phyloP scores from a whole-genome alignment of 306 rosid species.

The Cercis canadensis region DNA sequence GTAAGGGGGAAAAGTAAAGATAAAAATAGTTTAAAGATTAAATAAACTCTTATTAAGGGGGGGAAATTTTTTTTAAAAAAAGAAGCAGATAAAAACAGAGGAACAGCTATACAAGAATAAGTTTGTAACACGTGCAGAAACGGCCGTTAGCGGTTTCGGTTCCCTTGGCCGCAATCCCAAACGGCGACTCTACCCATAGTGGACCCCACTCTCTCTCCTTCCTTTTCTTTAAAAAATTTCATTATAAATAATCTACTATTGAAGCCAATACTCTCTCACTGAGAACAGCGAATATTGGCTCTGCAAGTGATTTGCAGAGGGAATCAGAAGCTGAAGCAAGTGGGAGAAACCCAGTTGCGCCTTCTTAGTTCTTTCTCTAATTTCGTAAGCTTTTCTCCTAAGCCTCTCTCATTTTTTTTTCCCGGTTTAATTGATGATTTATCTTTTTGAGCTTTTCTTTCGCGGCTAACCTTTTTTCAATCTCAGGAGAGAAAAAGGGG shows the following conservation, averaged over 20 bases:
- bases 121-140: constrained; percentile 52
- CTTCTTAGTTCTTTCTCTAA: constrained; percentile 39
- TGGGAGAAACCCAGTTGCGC: neutral
- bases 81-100: neutral
- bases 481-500: constrained; percentile 13
- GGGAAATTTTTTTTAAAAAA: neutral
- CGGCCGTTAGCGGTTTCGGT: constrained; percentile 46
- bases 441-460: constrained; percentile 8
- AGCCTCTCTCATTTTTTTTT: neutral
- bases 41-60: neutral
- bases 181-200: constrained; percentile 30
- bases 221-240: constrained; percentile 1
- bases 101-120: neutral
- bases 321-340: constrained; percentile 17
- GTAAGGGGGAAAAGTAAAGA: neutral
- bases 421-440: neutral
- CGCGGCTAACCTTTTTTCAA: constrained; percentile 9
- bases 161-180: constrained; percentile 37
- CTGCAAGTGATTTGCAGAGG: constrained; percentile 12
- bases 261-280: neutral
- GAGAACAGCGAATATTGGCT: constrained; percentile 33
- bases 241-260: constrained; percentile 23
- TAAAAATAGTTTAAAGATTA: neutral
- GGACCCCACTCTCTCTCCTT: constrained; percentile 31
- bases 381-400: constrained; percentile 50